phyloP scores from a whole-genome alignment of 2,329 filamentous ascomycete species.

The Diaporthe citriasiana region DNA sequence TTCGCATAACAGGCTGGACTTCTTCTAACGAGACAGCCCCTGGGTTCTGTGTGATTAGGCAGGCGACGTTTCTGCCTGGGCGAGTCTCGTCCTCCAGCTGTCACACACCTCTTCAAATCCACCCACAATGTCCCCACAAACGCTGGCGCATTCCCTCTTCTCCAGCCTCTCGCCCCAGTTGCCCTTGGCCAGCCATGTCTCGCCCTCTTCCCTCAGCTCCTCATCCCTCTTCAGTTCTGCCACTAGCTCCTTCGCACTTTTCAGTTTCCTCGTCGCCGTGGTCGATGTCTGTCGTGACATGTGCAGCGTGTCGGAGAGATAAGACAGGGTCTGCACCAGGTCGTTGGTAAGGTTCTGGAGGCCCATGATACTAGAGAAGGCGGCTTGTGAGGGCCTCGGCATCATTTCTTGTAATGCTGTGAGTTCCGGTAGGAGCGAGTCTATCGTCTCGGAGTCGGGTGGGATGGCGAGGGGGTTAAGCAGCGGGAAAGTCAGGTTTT shows the following conservation, averaged over 20 bases:
- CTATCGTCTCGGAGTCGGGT: slow-evolving; percentile 74
- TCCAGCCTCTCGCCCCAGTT: slow-evolving; percentile 85
- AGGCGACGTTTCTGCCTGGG: slow-evolving; percentile 67
- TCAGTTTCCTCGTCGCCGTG: slow-evolving; percentile 83
- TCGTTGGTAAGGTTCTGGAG: slow-evolving; percentile 80
- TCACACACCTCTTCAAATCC: slow-evolving; percentile 95
- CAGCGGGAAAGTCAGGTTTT: slow-evolving; percentile 79
- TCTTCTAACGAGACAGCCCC: not conserved
- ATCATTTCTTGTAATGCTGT: slow-evolving; percentile 75
- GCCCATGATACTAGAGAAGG: slow-evolving; percentile 75
- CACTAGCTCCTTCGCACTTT: slow-evolving; percentile 86
- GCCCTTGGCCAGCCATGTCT: slow-evolving; percentile 83
- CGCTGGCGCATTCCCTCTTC: slow-evolving; percentile 83
- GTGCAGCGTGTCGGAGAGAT: slow-evolving; percentile 91
- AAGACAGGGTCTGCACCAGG: slow-evolving; percentile 83
- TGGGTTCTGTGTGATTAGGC: slow-evolving; percentile 47
- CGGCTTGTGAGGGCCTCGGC: slow-evolving; percentile 73
- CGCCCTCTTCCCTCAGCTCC: slow-evolving; percentile 85
- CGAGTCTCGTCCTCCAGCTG: slow-evolving; percentile 82
- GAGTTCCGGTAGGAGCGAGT: slow-evolving; percentile 78
- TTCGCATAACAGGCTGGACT: not conserved
- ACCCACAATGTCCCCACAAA: slow-evolving; percentile 89
- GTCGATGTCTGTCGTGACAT: slow-evolving; percentile 92
- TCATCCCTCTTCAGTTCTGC: slow-evolving; percentile 87
- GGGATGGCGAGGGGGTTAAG: slow-evolving; percentile 77